These are phyloP conservation scores for Plicaturopsis crispa DNA, from an alignment of 768 basidiomycete species.

Conservation along the genomic window DNA sequence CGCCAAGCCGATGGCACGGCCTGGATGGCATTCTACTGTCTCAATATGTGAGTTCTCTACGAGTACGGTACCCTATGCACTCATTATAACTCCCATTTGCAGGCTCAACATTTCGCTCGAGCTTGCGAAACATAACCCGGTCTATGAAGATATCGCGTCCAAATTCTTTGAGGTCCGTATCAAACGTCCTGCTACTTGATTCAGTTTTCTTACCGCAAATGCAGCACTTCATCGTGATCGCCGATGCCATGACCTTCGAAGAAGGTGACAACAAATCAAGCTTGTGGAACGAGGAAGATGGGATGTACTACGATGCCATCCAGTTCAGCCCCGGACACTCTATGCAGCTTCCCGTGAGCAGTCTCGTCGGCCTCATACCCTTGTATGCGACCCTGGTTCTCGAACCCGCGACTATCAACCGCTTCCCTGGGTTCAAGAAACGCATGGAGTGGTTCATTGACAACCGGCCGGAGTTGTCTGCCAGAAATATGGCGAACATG, in stretches of 20 bases:
- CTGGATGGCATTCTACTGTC: conserved; percentile 99
- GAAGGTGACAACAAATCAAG: conserved; percentile 71
- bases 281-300: conserved; percentile 95
- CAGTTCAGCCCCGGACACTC: conserved; percentile 75
- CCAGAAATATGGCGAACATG: conserved; percentile 95
- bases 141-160: conserved; percentile 98
- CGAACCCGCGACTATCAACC: conserved; percentile 82
- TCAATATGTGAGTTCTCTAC: conserved; percentile 71
- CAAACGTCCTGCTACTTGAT: neutral
- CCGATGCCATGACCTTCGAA: conserved; percentile 96
- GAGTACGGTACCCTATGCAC: neutral
- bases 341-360: conserved; percentile 89
- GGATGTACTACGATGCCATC: conserved; percentile 98
- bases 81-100: conserved; percentile 1
- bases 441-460: conserved; percentile 98
- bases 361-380: conserved; percentile 96
- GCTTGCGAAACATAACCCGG: conserved; percentile 93
- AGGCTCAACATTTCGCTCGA: conserved; percentile 98
- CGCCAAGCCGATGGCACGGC: conserved; percentile 98
- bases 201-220: conserved; percentile 8
- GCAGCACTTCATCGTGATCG: conserved; percentile 95
- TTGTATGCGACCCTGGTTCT: conserved; percentile 92
- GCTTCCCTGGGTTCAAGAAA: conserved; percentile 97
- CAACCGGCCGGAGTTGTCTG: conserved; percentile 81
- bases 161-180: conserved; percentile 85